phyloP scores from a whole-genome alignment of 106 monocot species.

The Ottelia alismoides region DNA sequence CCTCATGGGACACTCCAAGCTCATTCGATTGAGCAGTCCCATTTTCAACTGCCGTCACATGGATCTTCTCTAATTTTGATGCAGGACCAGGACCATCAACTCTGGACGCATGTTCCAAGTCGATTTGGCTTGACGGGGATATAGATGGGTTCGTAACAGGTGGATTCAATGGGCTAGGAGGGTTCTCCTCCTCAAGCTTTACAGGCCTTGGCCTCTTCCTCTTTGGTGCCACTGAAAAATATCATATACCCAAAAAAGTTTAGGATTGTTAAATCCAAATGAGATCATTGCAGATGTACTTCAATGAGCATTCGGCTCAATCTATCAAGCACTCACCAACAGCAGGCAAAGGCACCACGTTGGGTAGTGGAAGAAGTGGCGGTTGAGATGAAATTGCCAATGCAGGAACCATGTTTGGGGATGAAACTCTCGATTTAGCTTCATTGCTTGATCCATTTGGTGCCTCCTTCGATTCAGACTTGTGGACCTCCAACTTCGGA shows the following conservation, averaged over 20 bases:
- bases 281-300: too few relatives aligned
- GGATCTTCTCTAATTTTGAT: constrained; percentile 32
- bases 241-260: too few relatives aligned
- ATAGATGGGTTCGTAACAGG: constrained; percentile 4
- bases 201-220: constrained; percentile 52
- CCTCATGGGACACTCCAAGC: too few relatives aligned
- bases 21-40: too few relatives aligned
- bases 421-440: constrained; percentile 32
- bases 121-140: constrained; percentile 1
- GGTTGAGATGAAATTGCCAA: constrained; percentile 5
- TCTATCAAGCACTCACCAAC: constrained; percentile 48
- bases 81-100: constrained; percentile 9
- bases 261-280: too few relatives aligned
- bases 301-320: too few relatives aligned
- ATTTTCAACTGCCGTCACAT: constrained; percentile 1
- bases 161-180: constrained; percentile 11
- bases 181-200: constrained; percentile 52
- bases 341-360: constrained; percentile 16
- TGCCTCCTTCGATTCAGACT: constrained; percentile 37
- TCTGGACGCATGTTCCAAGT: not conserved
- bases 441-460: constrained; percentile 35
- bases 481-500: constrained; percentile 23
- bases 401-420: constrained; percentile 14
- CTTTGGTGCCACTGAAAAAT: constrained; percentile 46
- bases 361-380: too few relatives aligned